Percentiles rank a stretch among this genome's conserved stretches.
phyloP scores from a whole-genome alignment of 257 asterid species.

The Przewalskia tangutica region DNA sequence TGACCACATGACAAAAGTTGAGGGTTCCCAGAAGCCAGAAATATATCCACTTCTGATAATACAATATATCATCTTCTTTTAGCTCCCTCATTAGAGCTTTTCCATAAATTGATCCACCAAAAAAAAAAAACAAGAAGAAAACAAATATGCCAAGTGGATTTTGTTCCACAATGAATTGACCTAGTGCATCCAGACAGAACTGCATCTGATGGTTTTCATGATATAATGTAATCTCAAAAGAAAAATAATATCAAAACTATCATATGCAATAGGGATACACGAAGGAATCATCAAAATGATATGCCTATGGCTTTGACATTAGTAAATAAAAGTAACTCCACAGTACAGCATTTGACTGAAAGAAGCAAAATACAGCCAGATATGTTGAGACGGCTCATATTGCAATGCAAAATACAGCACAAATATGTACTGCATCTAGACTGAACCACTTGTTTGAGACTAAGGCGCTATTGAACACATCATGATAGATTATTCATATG shows the following conservation, averaged over 20 bases:
- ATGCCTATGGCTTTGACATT: background rate
- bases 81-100: background rate
- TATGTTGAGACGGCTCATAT: background rate
- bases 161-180: background rate
- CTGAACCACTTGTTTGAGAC: background rate
- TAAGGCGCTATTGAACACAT: background rate
- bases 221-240: background rate
- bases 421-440: background rate
- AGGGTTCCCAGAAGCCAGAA: background rate
- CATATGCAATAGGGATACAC: background rate
- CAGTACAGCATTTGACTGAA: background rate
- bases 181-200: background rate
- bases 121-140: background rate
- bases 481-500: background rate
- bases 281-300: background rate
- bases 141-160: background rate
- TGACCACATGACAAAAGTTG: background rate
- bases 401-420: background rate
- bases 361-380: background rate
- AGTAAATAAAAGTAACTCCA: background rate
- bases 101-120: background rate
- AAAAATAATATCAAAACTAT: background rate
- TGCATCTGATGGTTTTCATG: background rate
- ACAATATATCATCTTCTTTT: background rate
- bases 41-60: background rate